Evolutionary conservation across 1,284 basidiomycete genomes (phyloP), one percentile per base, ranked within the genome.

Genomic region (Coniophora puteana): DNA sequence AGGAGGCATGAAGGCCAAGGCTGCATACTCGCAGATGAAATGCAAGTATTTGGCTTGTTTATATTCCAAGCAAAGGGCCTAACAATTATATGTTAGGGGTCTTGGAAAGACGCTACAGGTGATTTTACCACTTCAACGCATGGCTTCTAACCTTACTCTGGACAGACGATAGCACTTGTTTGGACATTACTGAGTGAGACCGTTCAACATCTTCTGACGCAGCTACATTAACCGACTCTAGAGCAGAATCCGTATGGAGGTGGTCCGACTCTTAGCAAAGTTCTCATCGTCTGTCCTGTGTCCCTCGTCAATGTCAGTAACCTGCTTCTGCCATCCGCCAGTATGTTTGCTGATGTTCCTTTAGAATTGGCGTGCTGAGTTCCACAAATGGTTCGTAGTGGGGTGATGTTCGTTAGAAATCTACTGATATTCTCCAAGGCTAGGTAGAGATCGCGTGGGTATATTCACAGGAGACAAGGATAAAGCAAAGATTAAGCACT

Each of bases 1-100:
- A 77, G 89, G 23, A 88, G 84, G 52, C 85, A 90, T 46, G 89
- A 93, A 59, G 85, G 86, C 6, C 77, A 91, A 51, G 96, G 96
- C 1, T 95, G 91, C 53, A 98, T 99, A 48, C 74, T 99, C 21
- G 96, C 95, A 1, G 96, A 99, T 62, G 95, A 99, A 56, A 95
- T 96, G 90, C 89, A 10, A 39, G 42, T 45, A 28, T 27, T 36
- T 18, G 25, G 21, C 39, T 40, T n/a, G 27, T 13, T 42, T 46
- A 25, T 25, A 25, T 25, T 29, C 17, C 38, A 32, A 16, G 34
- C 28, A 45, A 47, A 25, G 46, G 50, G 32, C 45, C 35, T 47
- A 40, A 40, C 49, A 30, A 33, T 30, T 23, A 32, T 25, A 31
- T 37, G 41, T 8, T 47, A 94, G 93, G 92, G 93, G 93, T 34